These are phyloP conservation scores for Penicillium sp. DNA, from an alignment of 2,329 filamentous ascomycete genomes.

Conservation along the genomic window DNA sequence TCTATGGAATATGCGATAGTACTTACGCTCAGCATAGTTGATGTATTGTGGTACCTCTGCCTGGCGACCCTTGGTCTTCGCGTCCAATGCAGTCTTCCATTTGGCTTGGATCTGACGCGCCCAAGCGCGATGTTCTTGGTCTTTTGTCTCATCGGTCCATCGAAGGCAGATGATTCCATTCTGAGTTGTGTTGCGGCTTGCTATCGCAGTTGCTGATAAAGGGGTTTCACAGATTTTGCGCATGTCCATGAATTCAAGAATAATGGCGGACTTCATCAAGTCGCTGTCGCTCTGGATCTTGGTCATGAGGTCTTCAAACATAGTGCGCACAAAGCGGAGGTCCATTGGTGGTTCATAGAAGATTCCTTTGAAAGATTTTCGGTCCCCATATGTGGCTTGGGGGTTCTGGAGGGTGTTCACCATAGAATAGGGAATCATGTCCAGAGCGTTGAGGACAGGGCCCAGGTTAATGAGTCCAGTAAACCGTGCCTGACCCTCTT, in stretches of 20 bases:
- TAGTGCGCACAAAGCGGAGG: slow-evolving; percentile 30
- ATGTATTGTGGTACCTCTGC: slow-evolving; percentile 35
- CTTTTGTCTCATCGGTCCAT: slow-evolving; percentile 44
- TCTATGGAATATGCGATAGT: not conserved
- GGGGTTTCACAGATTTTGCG: slow-evolving; percentile 40
- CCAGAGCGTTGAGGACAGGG: slow-evolving; percentile 39
- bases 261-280: slow-evolving; percentile 31
- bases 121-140: slow-evolving; percentile 40
- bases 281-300: slow-evolving; percentile 31
- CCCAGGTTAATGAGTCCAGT: slow-evolving; percentile 39
- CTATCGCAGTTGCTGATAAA: slow-evolving; percentile 44
- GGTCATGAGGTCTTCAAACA: slow-evolving; percentile 33
- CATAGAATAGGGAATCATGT: slow-evolving; percentile 44
- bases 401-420: slow-evolving; percentile 44
- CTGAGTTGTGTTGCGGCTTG: slow-evolving; percentile 48
- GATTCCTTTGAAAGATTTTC: slow-evolving; percentile 47
- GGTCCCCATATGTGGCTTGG: slow-evolving; percentile 40
- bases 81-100: slow-evolving; percentile 28
- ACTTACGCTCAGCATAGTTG: slow-evolving; percentile 39
- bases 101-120: slow-evolving; percentile 36
- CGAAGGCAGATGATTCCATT: slow-evolving; percentile 45
- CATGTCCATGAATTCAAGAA: slow-evolving; percentile 48
- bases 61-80: not conserved
- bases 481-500: slow-evolving; percentile 40
- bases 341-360: slow-evolving; percentile 48